These are phyloP conservation scores for Solanum bukasovii DNA, from an alignment of 257 asterid species.

Conservation along the genomic window DNA sequence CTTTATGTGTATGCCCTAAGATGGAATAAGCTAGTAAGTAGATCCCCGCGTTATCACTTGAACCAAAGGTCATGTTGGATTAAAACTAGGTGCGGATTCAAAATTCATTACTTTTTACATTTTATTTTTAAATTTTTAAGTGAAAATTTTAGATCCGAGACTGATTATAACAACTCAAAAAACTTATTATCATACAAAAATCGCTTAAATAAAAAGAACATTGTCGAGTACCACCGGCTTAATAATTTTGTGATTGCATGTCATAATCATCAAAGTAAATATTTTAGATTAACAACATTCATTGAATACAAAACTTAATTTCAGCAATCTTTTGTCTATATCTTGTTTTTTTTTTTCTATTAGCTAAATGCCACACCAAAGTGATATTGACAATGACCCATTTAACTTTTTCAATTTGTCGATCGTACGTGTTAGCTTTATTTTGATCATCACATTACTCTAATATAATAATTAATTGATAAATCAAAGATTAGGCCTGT, in stretches of 20 bases:
- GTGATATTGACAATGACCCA: neutral
- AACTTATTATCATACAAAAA: neutral
- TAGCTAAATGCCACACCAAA: neutral
- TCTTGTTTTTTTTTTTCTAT: neutral
- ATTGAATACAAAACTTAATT: neutral
- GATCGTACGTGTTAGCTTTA: neutral
- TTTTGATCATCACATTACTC: neutral
- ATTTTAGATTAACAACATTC: neutral
- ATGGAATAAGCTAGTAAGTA: neutral
- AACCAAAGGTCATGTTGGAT: neutral
- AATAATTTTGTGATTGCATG: neutral
- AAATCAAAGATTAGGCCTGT: slow-evolving; percentile 14
- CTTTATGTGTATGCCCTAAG: neutral
- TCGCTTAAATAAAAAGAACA: neutral
- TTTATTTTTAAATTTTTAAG: too few relatives aligned
- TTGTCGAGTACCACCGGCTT: neutral
- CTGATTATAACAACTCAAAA: neutral
- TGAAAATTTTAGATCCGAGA: accelerated
- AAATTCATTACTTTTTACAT: too few relatives aligned
- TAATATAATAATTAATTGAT: neutral
- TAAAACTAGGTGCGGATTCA: neutral
- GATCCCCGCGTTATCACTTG: neutral
- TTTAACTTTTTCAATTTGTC: neutral
- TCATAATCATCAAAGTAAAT: neutral
- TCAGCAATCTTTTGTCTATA: slow-evolving; percentile 15